Conservation (phyloP, 1,139 yeast species). For the Yarrowia galli region DNA sequence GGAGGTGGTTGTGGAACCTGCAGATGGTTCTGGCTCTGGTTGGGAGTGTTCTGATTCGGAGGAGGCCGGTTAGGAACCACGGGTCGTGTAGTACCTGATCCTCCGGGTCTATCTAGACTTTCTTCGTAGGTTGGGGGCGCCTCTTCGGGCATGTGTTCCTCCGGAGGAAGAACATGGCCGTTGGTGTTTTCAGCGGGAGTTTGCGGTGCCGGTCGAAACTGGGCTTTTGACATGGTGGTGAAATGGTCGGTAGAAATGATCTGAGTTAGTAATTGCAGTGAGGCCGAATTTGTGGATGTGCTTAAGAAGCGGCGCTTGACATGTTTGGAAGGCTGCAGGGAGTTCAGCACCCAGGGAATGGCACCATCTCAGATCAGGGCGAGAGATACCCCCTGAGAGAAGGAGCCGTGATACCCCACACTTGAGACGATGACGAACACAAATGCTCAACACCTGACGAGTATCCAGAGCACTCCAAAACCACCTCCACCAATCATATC, state of each 20-base stretch:
- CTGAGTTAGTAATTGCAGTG: slow-evolving; percentile 15
- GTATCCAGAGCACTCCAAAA: too few species aligned
- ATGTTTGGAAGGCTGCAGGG: too few species aligned
- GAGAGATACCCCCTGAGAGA: too few species aligned
- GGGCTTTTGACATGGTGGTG: slow-evolving; percentile 2
- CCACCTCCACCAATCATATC: background rate
- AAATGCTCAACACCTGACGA: too few species aligned
- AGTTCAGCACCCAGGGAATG: too few species aligned
- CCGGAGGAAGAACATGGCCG: slow-evolving; percentile 37
- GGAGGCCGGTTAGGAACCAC: slow-evolving; percentile 5
- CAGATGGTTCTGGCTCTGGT: background rate
- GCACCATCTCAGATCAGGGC: too few species aligned
- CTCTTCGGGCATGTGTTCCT: slow-evolving; percentile 20
- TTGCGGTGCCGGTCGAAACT: background rate
- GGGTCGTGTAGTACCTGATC: background rate
- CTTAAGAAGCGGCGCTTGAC: too few species aligned
- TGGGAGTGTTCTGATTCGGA: background rate
- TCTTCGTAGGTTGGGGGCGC: slow-evolving; percentile 16
- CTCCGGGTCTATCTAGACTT: slow-evolving; percentile 9
- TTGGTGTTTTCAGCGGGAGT: background rate
- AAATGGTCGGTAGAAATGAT: too few species aligned
- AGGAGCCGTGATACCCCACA: too few species aligned
- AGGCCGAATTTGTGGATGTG: too few species aligned
- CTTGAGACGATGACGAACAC: too few species aligned
- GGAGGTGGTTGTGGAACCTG: slow-evolving; percentile 4